Base-by-base conservation (phyloP, 2,329 filamentous ascomycete genomes). In the Colletotrichum spinosum region DNA sequence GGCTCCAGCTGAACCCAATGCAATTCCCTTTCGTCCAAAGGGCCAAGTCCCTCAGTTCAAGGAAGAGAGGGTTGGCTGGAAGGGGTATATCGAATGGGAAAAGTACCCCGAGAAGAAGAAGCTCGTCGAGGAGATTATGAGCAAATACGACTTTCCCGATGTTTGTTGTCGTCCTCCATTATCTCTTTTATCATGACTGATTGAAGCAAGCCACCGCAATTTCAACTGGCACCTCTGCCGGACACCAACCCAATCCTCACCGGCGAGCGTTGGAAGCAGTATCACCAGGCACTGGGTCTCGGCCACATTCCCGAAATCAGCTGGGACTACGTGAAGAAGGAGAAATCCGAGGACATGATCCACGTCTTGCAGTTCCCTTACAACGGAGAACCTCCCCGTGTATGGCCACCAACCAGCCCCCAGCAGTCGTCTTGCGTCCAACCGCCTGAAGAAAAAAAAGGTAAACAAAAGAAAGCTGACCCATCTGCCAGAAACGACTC, bases 91-190 rank as follows among this genome's bases (percentile, higher is more conserved):
- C 11, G 89, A 91, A 70, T 91, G 89, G 89, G 89, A 91, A 71
- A 82, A 86, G 13, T 90, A 91, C 60, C 89, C 90, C 0, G 88
- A 91, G 53, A 92, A 91, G 75, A 90, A 90, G 71, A 81, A 80
- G 45, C 77, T 83, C 60, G 89, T 86, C 0, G 81, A 84, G 51
- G 80, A 86, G 60, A 83, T 90, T 54, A 72, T 77, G 46, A 71
- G 60, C 2, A 51, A 67, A 2, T 69, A 73, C 35, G 70, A 67
- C 0, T 74, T 73, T 8, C 70, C 75, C 42, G 65, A 69, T 35
- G 69, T 73, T 8, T 68, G 51, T 60, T 6, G 37, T 48, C 25
- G 25, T 25, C 25, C 25, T 25, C 4, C 25, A 25, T 5, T 25
- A 1, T 25, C 9, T 17, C 6, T 45, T 6, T 4, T 45, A 13